Base-by-base conservation (phyloP, 2,329 filamentous ascomycete genomes). In the Leptographium lundbergii region DNA sequence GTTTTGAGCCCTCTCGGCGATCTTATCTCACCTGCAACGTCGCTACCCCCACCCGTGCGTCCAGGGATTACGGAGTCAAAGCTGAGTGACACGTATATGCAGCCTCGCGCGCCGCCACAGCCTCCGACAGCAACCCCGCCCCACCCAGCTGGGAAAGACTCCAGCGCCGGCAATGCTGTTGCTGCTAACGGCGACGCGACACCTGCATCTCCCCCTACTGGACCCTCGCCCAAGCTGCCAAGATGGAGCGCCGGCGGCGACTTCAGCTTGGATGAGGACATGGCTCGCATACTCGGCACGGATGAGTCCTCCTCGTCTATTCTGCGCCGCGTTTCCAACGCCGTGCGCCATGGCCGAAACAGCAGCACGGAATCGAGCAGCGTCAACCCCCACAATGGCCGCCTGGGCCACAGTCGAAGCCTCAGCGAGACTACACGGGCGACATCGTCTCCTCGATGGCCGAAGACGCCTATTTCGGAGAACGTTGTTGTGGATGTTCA, bases 231-330 rank as follows among this genome's bases (percentile, higher is more conserved):
- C 11, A 85, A 84, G 66, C 75, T 89, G 62, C 82, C 87, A 64
- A 80, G 86, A 67, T 89, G 82, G 82, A 95, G 87, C 71, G 80
- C 82, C 51, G 89, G 89, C 57, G 89, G 86, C 58, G 91, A 95
- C 64, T 94, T 96, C 68, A 94, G 88, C 61, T 85, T 96, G 86
- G 92, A 97, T 64, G 91, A 96, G 71, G 94, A 97, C 69, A 90
- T 96, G 83, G 88, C 89, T 58, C 86, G 91, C 60, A 92, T 96
- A 60, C 77, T 96, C 61, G 87, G 85, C 48, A 85, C 83, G 24
- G 89, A 92, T 61, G 88, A 91, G 69, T 78, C 80, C 51, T 86
- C 84, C 36, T 86, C 89, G 29, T 92, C 89, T 1, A 88, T 96
- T 61, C 76, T 97, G 62, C 88, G 89, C 60, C 85, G 90, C 57